Percentiles rank a stretch among this genome's conserved stretches.
phyloP scores from a whole-genome alignment of 257 asterid species.

The Primulina eburnea region DNA sequence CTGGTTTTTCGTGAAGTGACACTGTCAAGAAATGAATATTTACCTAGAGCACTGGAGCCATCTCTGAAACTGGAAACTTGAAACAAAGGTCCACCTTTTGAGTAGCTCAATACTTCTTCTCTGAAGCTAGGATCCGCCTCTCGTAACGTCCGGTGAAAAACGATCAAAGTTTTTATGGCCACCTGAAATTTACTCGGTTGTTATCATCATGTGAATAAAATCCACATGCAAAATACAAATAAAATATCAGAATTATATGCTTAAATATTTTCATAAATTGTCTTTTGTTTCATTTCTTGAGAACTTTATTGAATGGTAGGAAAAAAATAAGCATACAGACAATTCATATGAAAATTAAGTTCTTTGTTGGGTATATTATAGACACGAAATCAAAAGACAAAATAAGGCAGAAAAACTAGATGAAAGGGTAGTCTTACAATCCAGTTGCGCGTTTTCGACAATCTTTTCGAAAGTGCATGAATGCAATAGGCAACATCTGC shows the following conservation, averaged over 20 bases:
- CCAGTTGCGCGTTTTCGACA: conserved; percentile 75
- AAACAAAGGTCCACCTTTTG: conserved; percentile 66
- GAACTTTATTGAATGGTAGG: not conserved
- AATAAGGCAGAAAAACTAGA: not conserved
- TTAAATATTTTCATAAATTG: not conserved
- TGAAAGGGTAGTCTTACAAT: conserved; percentile 40
- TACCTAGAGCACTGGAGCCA: conserved; percentile 81
- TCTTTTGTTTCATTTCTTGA: not conserved
- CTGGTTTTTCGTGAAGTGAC: not conserved
- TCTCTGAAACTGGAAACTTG: conserved; percentile 79
- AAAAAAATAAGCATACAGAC: not conserved
- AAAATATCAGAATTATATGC: not conserved
- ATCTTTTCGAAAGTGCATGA: conserved; percentile 72
- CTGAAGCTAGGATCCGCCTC: conserved; percentile 83
- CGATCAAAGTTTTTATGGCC: conserved; percentile 75
- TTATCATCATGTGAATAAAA: not conserved
- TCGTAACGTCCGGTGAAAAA: conserved; percentile 73
- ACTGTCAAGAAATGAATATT: not conserved
- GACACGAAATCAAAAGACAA: not conserved
- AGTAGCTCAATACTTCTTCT: conserved; percentile 59
- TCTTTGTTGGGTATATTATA: not conserved
- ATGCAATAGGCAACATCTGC: conserved; percentile 93
- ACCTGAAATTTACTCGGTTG: conserved; percentile 44
- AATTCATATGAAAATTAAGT: not conserved
- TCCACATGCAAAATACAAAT: not conserved